Percentiles rank a stretch among this genome's conserved stretches.
These are phyloP conservation scores for Chalciporus pseudorubinellus DNA, from an alignment of 768 basidiomycete genomes.

Conservation along the genomic window DNA sequence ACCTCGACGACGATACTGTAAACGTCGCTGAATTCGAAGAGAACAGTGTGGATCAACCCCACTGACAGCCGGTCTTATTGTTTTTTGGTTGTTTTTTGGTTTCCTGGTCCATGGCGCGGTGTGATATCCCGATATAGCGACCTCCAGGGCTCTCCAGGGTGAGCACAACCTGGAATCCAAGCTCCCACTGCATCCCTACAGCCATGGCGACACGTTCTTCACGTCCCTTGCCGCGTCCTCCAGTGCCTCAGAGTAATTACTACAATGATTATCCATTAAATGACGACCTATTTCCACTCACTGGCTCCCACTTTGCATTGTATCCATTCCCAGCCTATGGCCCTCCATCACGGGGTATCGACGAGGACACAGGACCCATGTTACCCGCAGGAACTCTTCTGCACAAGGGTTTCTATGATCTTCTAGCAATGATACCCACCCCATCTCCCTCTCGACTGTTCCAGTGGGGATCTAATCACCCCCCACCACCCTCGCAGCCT, in stretches of 20 bases:
- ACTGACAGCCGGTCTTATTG: background rate
- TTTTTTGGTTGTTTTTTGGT: too few species aligned
- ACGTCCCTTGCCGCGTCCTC: slow-evolving; percentile 4
- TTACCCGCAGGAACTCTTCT: slow-evolving; percentile 69
- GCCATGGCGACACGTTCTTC: slow-evolving; percentile 6
- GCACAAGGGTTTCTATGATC: slow-evolving; percentile 90
- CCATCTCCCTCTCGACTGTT: slow-evolving; percentile 59
- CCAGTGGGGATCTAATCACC: slow-evolving; percentile 49
- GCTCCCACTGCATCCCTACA: background rate
- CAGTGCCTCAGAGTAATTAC: background rate
- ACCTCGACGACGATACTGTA: background rate
- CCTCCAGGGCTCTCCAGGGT: background rate
- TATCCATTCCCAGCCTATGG: slow-evolving; percentile 37
- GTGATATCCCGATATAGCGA: background rate
- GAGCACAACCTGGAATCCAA: background rate
- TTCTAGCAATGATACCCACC: slow-evolving; percentile 74
- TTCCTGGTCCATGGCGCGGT: background rate
- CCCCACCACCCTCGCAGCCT: slow-evolving; percentile 34
- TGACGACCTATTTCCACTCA: slow-evolving; percentile 6
- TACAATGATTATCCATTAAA: slow-evolving; percentile 2
- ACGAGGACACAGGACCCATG: slow-evolving; percentile 45
- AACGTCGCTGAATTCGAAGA: background rate
- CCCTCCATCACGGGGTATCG: slow-evolving; percentile 27
- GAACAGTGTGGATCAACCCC: background rate
- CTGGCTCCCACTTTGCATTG: slow-evolving; percentile 21